phyloP scores from a whole-genome alignment of 2,329 filamentous ascomycete species.

The Xylariales sp. region DNA sequence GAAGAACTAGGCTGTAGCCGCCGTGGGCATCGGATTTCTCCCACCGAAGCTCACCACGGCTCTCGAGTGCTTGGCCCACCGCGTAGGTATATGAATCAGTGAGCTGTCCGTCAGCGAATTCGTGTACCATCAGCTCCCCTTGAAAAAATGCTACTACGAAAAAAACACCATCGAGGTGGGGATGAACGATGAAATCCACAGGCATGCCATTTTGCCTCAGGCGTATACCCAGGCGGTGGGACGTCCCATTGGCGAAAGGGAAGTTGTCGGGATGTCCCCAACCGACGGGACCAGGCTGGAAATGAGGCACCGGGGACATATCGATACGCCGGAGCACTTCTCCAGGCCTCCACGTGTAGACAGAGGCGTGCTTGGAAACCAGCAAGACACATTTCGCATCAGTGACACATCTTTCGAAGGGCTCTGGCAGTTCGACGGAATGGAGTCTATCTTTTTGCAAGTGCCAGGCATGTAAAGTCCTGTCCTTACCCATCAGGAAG shows the following conservation, averaged over 20 bases:
- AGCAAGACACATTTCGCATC: slow-evolving; percentile 22
- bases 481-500: slow-evolving; percentile 21
- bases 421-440: slow-evolving; percentile 16
- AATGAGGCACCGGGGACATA: slow-evolving; percentile 7
- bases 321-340: slow-evolving; percentile 14
- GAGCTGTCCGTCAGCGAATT: slow-evolving; percentile 16
- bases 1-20: slow-evolving; percentile 23
- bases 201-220: slow-evolving; percentile 12
- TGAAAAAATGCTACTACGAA: slow-evolving; percentile 20
- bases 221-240: slow-evolving; percentile 14
- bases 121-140: slow-evolving; percentile 17
- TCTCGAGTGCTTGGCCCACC: slow-evolving; percentile 6
- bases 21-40: slow-evolving; percentile 24
- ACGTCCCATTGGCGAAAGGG: neutral
- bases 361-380: slow-evolving; percentile 16
- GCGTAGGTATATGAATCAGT: slow-evolving; percentile 14
- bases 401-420: slow-evolving; percentile 19
- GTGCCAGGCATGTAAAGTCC: slow-evolving; percentile 24
- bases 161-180: slow-evolving; percentile 14
- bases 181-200: slow-evolving; percentile 24
- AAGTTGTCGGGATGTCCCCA: slow-evolving; percentile 3
- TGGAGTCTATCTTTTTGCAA: slow-evolving; percentile 17
- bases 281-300: slow-evolving; percentile 3
- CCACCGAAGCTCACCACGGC: slow-evolving; percentile 18
- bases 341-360: slow-evolving; percentile 22